Evolutionary conservation across 768 basidiomycete species (phyloP).

Genomic region (Fomitopsis pulvina): DNA sequence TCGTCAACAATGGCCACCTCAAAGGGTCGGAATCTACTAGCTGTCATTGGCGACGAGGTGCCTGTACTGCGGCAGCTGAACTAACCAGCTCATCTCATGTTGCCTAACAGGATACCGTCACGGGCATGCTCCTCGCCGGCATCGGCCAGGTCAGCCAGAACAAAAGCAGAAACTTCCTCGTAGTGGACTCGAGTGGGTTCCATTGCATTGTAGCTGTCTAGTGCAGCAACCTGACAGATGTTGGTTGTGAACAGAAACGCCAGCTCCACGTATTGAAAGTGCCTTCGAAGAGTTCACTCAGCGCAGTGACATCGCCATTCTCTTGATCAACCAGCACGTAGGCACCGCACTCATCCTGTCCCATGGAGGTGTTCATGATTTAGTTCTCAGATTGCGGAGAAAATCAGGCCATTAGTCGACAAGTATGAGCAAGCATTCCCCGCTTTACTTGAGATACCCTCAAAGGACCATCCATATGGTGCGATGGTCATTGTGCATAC

Average conservation of each 20-base stretch:
- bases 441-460: constrained; percentile 94
- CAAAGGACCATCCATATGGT: constrained; percentile 99
- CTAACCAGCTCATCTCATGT: background rate
- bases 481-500: constrained; percentile 18
- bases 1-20: constrained; percentile 43
- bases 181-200: constrained; percentile 83
- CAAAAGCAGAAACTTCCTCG: constrained; percentile 96
- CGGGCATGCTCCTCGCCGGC: constrained; percentile 91
- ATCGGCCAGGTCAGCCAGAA: constrained; percentile 86
- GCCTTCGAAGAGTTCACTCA: constrained; percentile 94
- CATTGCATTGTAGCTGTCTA: background rate
- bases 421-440: constrained; percentile 95
- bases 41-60: constrained; percentile 98
- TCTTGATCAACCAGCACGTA: constrained; percentile 98
- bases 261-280: constrained; percentile 82
- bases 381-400: constrained; percentile 78
- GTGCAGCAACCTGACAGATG: background rate
- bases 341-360: constrained; percentile 21
- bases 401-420: constrained; percentile 92
- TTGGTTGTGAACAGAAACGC: constrained; percentile 76
- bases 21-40: constrained; percentile 82
- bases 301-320: constrained; percentile 90
- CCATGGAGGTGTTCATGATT: background rate
- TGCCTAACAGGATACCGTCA: constrained; percentile 83
- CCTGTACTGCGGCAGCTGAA: background rate